phyloP scores from a whole-genome alignment of 1,284 basidiomycete species.

The Puccinia novopanici region DNA sequence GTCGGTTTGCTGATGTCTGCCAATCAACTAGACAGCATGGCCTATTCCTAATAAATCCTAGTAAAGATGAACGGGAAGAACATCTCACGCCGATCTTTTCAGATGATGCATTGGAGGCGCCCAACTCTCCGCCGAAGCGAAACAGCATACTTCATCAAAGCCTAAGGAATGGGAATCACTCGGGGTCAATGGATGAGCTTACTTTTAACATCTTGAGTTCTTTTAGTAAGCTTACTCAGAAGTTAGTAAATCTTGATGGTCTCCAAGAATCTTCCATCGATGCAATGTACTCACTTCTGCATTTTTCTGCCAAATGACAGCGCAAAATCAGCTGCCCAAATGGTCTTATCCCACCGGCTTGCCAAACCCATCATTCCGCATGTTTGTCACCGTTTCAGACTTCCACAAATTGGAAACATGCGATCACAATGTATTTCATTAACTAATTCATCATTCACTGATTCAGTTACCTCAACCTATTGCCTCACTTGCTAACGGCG shows the following conservation, averaged over 20 bases:
- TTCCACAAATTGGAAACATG: neutral
- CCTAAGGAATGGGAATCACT: slow-evolving; percentile 17
- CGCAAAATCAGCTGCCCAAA: slow-evolving; percentile 83
- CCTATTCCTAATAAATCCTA: slow-evolving; percentile 88
- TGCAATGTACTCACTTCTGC: neutral
- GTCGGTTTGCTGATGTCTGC: slow-evolving; percentile 70
- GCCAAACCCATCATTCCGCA: slow-evolving; percentile 92
- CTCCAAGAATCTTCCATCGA: neutral
- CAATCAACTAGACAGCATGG: slow-evolving; percentile 76
- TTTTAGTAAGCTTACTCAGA: slow-evolving; percentile 55
- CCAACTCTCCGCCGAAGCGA: slow-evolving; percentile 52
- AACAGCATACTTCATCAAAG: slow-evolving; percentile 55
- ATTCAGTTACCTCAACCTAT: slow-evolving; percentile 44
- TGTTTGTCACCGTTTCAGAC: slow-evolving; percentile 69
- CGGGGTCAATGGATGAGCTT: slow-evolving; percentile 56
- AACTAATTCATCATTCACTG: neutral
- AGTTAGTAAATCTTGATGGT: slow-evolving; percentile 51
- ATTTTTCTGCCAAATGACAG: slow-evolving; percentile 60
- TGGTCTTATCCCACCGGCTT: slow-evolving; percentile 86
- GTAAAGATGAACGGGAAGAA: slow-evolving; percentile 80
- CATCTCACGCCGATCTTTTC: slow-evolving; percentile 64
- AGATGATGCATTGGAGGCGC: slow-evolving; percentile 58
- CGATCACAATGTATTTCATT: neutral
- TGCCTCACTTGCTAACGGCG: slow-evolving; percentile 44
- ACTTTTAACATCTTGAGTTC: slow-evolving; percentile 57